Evolutionary conservation across 306 rosid genomes (phyloP), one percentile per base, ranked within the genome.

Genomic region (Parietaria judaica): DNA sequence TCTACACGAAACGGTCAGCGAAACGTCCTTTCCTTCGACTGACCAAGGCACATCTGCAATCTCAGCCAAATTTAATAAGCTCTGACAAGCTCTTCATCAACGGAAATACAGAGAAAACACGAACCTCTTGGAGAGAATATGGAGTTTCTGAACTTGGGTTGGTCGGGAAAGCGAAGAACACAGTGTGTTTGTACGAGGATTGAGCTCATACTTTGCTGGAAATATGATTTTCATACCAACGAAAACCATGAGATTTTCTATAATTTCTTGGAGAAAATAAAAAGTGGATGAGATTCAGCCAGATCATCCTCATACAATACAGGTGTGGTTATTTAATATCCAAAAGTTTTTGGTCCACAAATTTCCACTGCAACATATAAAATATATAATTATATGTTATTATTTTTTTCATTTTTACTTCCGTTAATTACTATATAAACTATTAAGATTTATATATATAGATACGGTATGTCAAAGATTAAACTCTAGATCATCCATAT

Each of bases 41-140:
- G 53, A 46, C 56, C 76, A 62, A 41, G 56, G 23, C 63, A 70
- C 67, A 75, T 73, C 94, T 66, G 80, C 81, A 78, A 78, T 68
- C 73, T 82, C 86, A 70, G 88, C 78, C 84, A 85, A 73, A 82
- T 78, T 76, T 60, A 79, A 82, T 61, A 82, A 78, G 84, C 86
- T 31, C 16, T 5, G n/a, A 8, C 68, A 58, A 60, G 35, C 39
- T 34, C 63, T 8, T 10, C 8, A 34, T 13, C 36, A 63, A 36
- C 34, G 46, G 61, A 36, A 12, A 34, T 34, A 14, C 11, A 56
- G 60, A 31, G 10, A 13, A 56, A 6, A 11, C 68, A 81, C 31
- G 31, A 23, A 23, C 88, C 92, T 75, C 43, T 81, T 45, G 67
- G 56, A 43, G 56, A 58, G 68, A 61, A 70, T 35, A 51, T 70